Base-by-base conservation (phyloP, 2,329 filamentous ascomycete species). In the Leptodontidium sp. region DNA sequence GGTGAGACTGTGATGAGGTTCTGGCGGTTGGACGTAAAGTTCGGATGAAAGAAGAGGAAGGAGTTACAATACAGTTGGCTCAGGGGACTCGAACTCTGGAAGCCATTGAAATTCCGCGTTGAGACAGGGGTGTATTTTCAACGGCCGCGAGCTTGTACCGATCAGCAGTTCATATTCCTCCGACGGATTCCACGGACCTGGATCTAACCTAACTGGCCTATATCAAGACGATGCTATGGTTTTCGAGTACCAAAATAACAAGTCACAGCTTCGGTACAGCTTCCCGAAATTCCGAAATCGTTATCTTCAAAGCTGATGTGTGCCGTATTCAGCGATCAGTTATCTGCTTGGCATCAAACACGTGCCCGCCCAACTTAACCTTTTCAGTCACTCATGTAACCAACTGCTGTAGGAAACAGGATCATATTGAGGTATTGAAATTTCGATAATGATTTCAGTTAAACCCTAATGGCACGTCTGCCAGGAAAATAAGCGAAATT, bases 31-130 rank as follows among this genome's bases (percentile, higher is more conserved):
- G 50, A 53, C 17, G 24, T 17, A 26, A 53, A 32, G 24, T 32
- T 53, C 50, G 50, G 50, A 53, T 29, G 50, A 53, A 53, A 4
- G 15, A 53, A 29, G 17, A 32, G 50, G 24, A 53, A 53, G 50
- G 50, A 53, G 50, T 24, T 53, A 53, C 1, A 12, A 32, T 53
- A 9, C 9, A 40, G 11, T 40, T 40, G 9, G 38, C 38, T 11
- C 50, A 24, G 50, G 12, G 1, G 26, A 26, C 24, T 53, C 26
- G 24, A 29, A 15, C 15, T 32, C 11, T 53, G 50, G 24, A 53
- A 14, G 24, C 14, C 24, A 29, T 6, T 12, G 26, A 14, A 15
- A 15, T 53, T 53, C 24, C 29, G 50, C 50, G 26, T 40, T 40
- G 38, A 40, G 38, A 40, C 11, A 29, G 24, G 50, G 50, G 24